Base-by-base conservation (phyloP, 2,329 filamentous ascomycete species). In the Venturia nashicola region DNA sequence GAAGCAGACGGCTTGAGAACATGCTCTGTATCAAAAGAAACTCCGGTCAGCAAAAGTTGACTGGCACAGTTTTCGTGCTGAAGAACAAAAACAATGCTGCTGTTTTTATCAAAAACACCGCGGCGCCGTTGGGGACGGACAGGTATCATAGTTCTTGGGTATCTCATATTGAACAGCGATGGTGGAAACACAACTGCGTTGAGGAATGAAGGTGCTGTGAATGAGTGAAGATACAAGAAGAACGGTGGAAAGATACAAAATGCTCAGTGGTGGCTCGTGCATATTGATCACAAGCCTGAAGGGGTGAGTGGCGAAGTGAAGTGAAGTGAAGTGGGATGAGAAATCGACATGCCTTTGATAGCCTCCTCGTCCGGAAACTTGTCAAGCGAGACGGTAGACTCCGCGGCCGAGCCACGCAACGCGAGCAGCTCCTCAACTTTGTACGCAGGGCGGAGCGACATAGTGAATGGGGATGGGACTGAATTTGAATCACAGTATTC, bases 391-490 rank as follows among this genome's bases (percentile, higher is more conserved):
- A 76, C 74, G 12, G 74, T 72, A 39, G 74, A 76, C 67, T 76
- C 75, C 9, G 75, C 75, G 2, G 75, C 73, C 1, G 75, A 76
- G 65, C 74, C 73, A 55, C 75, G 69, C 43, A 77, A 69, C 55
- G 75, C 75, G 43, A 77, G 71, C 11, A 77, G 69, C 68, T 77
- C 74, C 64, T 76, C 74, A 11, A 75, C 73, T 64, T 73, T 76
- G 68, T 76, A 76, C 66, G 71, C 64, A 43, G 61, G 61, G 20
- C 62, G 54, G 42, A 60, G 36, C 20, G 36, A 36, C 40, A 44
- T 34, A 46, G 11, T n/a, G 23, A 40, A 39, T 4, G 7, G 48
- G 46, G 34, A 43, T 43, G 32, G 32, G 27, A 40, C 7, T 40
- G 46, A 14, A 43, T 43, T 36, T n/a, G 61, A 51, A 39, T 5